These are phyloP conservation scores for Aethionema arabicum DNA, from an alignment of 345 rosid species.

Conservation along the genomic window DNA sequence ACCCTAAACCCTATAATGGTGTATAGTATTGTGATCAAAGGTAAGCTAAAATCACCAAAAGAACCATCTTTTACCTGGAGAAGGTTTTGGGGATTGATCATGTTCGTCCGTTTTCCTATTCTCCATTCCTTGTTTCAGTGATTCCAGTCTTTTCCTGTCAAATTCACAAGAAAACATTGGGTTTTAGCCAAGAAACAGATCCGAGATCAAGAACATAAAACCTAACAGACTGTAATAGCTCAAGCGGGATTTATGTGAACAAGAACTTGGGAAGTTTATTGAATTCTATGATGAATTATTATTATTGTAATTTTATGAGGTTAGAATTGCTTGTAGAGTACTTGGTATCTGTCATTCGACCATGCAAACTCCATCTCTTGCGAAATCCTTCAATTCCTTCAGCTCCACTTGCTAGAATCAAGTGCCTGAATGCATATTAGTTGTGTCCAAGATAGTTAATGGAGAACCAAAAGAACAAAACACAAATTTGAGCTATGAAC, in stretches of 20 bases:
- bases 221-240: neutral
- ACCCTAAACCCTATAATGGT: neutral
- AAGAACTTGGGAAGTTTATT: neutral
- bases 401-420: slow-evolving; percentile 88
- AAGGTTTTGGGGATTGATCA: slow-evolving; percentile 35
- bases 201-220: neutral
- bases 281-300: neutral
- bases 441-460: neutral
- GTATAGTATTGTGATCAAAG: slow-evolving; percentile 16
- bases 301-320: neutral
- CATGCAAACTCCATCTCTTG: slow-evolving; percentile 95
- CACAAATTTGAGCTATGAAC: neutral
- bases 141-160: slow-evolving; percentile 64
- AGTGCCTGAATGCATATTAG: slow-evolving; percentile 44
- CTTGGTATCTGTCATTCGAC: slow-evolving; percentile 81
- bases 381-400: slow-evolving; percentile 92
- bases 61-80: slow-evolving; percentile 52
- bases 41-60: slow-evolving; percentile 50
- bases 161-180: slow-evolving; percentile 15
- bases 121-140: slow-evolving; percentile 67
- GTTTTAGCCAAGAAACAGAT: slow-evolving; percentile 3
- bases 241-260: neutral
- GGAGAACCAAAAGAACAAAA: neutral
- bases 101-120: slow-evolving; percentile 50
- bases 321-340: slow-evolving; percentile 34